A percentile compares a stretch with the other conserved stretches of the same genome.
Conservation (phyloP, 805 yeast species). For the Hanseniaspora opuntiae region DNA sequence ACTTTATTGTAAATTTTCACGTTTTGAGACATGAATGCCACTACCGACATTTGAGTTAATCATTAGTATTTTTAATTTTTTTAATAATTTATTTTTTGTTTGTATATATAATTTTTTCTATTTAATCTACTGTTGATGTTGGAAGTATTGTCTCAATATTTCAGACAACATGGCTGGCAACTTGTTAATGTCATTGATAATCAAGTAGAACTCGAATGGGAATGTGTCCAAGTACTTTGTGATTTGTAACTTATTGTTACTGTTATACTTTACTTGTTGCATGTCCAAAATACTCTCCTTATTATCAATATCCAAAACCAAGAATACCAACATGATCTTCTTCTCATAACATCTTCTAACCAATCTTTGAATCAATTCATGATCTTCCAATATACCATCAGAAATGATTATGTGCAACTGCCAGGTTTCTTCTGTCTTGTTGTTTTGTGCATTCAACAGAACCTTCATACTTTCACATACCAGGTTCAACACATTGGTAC, state of each 20-base stretch:
- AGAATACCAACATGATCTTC: constrained; percentile 87
- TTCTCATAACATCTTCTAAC: constrained; percentile 88
- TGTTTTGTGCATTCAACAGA: constrained; percentile 34
- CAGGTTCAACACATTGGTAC: constrained; percentile 69
- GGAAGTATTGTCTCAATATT: constrained; percentile 80
- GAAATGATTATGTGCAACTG: constrained; percentile 83
- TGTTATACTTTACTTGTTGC: constrained; percentile 84
- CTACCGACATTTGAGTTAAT: too few species aligned
- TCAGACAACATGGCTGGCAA: constrained; percentile 82
- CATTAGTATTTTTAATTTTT: not conserved
- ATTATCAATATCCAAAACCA: constrained; percentile 71
- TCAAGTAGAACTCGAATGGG: constrained; percentile 94
- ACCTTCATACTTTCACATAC: constrained; percentile 58
- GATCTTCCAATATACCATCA: constrained; percentile 97
- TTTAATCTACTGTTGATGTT: not conserved
- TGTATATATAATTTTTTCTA: not conserved
- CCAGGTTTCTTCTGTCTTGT: constrained; percentile 56
- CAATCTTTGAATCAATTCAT: constrained; percentile 62
- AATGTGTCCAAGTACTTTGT: constrained; percentile 78
- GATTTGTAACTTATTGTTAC: constrained; percentile 61
- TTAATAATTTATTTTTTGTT: not conserved
- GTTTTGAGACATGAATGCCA: too few species aligned
- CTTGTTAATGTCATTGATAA: constrained; percentile 77
- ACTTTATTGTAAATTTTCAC: too few species aligned
- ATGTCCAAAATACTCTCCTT: constrained; percentile 83